Evolutionary conservation across 1,139 yeast genomes (phyloP).

Genomic region (Kazachstania sp.): DNA sequence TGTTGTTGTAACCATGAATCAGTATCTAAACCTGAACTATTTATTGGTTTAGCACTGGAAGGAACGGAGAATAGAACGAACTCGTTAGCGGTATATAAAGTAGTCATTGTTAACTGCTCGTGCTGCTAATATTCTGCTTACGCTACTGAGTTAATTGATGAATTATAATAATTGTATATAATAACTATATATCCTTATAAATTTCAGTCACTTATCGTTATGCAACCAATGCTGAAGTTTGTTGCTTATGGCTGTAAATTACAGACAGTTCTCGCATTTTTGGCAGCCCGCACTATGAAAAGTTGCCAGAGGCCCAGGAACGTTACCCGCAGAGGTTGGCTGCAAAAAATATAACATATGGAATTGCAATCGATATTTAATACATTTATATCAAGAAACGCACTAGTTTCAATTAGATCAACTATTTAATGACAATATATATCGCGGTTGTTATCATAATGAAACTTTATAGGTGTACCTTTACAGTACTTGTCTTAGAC

Average conservation of each 20-base stretch:
- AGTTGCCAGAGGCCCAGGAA: too few species aligned
- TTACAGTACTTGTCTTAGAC: too few species aligned
- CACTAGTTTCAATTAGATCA: too few species aligned
- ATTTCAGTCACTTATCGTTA: not conserved
- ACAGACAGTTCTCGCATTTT: not conserved
- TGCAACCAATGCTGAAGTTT: not conserved
- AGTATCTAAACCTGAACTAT: slow-evolving; percentile 35
- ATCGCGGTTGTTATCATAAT: too few species aligned
- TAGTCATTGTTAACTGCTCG: not conserved
- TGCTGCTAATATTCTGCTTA: not conserved
- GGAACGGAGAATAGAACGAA: slow-evolving; percentile 42
- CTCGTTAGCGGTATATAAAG: slow-evolving; percentile 28
- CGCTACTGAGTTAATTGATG: not conserved
- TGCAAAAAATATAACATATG: not conserved
- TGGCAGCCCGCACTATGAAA: not conserved
- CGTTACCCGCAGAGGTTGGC: not conserved
- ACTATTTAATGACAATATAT: too few species aligned
- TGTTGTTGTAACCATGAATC: slow-evolving; percentile 34
- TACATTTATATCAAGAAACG: too few species aligned
- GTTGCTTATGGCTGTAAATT: slow-evolving; percentile 1
- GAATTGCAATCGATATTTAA: too few species aligned
- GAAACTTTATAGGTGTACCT: too few species aligned
- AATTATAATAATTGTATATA: too few species aligned
- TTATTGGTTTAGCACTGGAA: slow-evolving; percentile 40
- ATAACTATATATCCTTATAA: too few species aligned